Evolutionary conservation across 208 protist species (phyloP).

Genomic region (Willaertia magna): DNA sequence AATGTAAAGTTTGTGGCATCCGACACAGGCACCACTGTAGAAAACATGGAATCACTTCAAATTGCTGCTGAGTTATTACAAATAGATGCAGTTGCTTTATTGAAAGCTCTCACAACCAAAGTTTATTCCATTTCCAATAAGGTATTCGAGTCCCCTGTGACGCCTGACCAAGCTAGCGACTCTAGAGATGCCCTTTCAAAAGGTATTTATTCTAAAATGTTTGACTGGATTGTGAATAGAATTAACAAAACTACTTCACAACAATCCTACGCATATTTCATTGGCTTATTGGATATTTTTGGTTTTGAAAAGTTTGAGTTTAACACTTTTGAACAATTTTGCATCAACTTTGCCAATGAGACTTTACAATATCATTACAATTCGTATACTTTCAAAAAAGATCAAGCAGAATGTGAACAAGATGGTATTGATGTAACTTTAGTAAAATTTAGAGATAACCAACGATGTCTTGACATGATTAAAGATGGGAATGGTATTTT

Average conservation of each 20-base stretch:
- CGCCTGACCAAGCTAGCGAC: constrained; percentile 33
- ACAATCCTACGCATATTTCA: constrained; percentile 19
- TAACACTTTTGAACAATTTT: constrained; percentile 86
- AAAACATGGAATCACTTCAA: constrained; percentile 3
- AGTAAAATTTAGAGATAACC: constrained; percentile 55
- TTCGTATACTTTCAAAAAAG: constrained; percentile 54
- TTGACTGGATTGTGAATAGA: constrained; percentile 50
- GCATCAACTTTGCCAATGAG: constrained; percentile 87
- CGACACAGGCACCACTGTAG: constrained; percentile 13
- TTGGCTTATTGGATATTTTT: constrained; percentile 55
- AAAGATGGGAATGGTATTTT: constrained; percentile 49
- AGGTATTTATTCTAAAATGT: constrained; percentile 48
- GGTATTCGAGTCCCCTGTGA: constrained; percentile 34
- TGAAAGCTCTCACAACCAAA: constrained; percentile 36
- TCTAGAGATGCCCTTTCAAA: constrained; percentile 53
- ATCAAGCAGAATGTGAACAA: constrained; percentile 38
- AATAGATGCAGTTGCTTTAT: constrained; percentile 30
- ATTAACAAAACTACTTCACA: constrained; percentile 43
- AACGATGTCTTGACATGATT: constrained; percentile 53
- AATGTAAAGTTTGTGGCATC: constrained; percentile 64
- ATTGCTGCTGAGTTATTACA: constrained; percentile 31
- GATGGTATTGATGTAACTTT: constrained; percentile 60
- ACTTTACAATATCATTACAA: constrained; percentile 72
- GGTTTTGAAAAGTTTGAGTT: constrained; percentile 56
- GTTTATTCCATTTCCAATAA: constrained; percentile 35